Evolutionary conservation across 2,329 filamentous ascomycete species (phyloP).

Genomic region (Capronia coronata): DNA sequence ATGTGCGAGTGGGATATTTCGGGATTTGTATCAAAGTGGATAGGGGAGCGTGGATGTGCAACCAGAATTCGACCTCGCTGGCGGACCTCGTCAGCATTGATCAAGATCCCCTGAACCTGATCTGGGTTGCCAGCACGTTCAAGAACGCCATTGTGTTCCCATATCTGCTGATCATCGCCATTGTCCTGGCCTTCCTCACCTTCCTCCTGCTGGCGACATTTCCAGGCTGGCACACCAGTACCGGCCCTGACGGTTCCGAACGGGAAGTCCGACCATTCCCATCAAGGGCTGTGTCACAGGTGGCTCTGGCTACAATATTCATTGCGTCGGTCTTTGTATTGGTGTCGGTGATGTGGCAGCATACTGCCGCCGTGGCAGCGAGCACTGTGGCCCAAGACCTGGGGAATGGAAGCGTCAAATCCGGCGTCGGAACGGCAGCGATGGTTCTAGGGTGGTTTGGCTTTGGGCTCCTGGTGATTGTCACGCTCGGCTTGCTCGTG

Average conservation of each 20-base stretch:
- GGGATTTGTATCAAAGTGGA: constrained; percentile 94
- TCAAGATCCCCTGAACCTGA: constrained; percentile 91
- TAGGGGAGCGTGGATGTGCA: constrained; percentile 86
- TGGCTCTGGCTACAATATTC: constrained; percentile 87
- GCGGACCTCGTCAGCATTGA: constrained; percentile 84
- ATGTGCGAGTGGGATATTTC: constrained; percentile 94
- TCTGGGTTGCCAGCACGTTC: constrained; percentile 95
- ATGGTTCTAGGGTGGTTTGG: constrained; percentile 99
- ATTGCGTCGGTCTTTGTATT: constrained; percentile 60
- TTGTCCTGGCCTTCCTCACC: constrained; percentile 94
- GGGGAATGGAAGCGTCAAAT: constrained; percentile 79
- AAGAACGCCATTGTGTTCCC: constrained; percentile 98
- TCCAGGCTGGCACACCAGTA: constrained; percentile 93
- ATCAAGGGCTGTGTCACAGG: constrained; percentile 82
- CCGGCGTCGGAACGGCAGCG: constrained; percentile 83
- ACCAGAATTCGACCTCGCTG: constrained; percentile 90
- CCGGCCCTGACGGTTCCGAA: constrained; percentile 71
- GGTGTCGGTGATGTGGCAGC: constrained; percentile 57
- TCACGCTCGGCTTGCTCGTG: constrained; percentile 86
- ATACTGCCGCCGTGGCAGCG: constrained; percentile 92
- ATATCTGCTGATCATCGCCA: constrained; percentile 93
- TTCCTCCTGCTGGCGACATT: constrained; percentile 93
- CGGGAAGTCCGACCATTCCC: constrained; percentile 92
- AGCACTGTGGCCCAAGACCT: constrained; percentile 89
- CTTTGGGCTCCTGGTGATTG: constrained; percentile 85